Evolutionary conservation across 2,329 filamentous ascomycete species (phyloP), one percentile per base, ranked within the genome.

Genomic region (Alternaria ethzedia): DNA sequence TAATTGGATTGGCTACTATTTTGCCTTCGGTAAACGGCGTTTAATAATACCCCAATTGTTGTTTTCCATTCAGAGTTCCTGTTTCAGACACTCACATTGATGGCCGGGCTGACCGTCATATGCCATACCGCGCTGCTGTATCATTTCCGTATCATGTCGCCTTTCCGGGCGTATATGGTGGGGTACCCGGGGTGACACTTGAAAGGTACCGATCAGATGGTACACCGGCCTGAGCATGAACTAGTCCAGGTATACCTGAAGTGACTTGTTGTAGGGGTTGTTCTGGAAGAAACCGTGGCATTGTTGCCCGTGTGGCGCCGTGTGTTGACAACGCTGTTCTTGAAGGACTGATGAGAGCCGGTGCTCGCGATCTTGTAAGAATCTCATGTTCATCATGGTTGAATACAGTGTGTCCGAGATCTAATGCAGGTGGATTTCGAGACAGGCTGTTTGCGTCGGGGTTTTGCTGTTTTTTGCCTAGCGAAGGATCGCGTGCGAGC

Each of bases 31-130:
- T 32, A 32, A 12, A 36, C 46, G 41, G 46, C 30, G 41, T 43
- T 55, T 49, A 61, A n/a, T 41, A 58, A 56, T 54, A 57, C 55
- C 58, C 60, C 21, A 17, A 25, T 26, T 57, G 32, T 30, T 36
- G 36, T 30, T 49, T 41, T 56, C 45, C 12, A 21, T 17, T 12
- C 11, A 41, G 21, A n/a, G 6, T 20, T 23, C 15, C 17, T 15
- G 6, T 46, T 21, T 46, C 13, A 17, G 30, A 41, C 13, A 49
- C 28, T 20, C 4, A 3, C 1, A 9, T 13, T 20, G 36, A 36
- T 5, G 7, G 30, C 10, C 12, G 17, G 43, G 13, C 11, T 23
- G 30, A 15, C 17, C 15, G 6, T 20, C 25, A 21, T 20, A 13
- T n/a, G 20, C 15, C 20, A 47, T 20, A n/a, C 30, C 9, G 30